Evolutionary conservation across 1,284 basidiomycete species (phyloP).

Genomic region (Apiotrichum brassicae): DNA sequence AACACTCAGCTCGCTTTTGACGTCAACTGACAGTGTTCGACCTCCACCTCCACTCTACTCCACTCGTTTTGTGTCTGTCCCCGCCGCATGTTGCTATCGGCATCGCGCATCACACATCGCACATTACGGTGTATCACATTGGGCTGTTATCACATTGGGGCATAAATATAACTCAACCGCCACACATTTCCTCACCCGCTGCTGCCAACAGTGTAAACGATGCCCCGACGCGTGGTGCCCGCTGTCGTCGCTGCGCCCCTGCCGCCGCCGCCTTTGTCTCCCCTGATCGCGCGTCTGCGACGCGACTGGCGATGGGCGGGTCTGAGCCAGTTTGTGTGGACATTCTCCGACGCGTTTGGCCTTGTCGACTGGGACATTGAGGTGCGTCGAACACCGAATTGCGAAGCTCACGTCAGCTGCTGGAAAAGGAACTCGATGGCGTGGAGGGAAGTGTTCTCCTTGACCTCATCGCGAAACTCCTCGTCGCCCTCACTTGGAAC

Average conservation of each 20-base stretch:
- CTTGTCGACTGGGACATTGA: constrained; percentile 45
- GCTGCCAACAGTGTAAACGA: too few relatives aligned
- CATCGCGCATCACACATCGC: too few relatives aligned
- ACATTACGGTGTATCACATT: background rate
- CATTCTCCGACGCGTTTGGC: constrained; percentile 45
- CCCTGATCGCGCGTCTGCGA: constrained; percentile 37
- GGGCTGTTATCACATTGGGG: too few relatives aligned
- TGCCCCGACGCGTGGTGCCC: constrained; percentile 28
- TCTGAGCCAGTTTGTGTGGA: constrained; percentile 44
- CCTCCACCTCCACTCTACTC: constrained; percentile 12
- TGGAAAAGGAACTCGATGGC: constrained; percentile 51
- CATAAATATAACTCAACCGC: too few relatives aligned
- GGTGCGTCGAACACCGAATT: too few relatives aligned
- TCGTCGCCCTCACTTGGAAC: constrained; percentile 51
- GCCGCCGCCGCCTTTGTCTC: constrained; percentile 38
- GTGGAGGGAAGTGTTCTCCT: constrained; percentile 46
- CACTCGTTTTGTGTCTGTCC: too few relatives aligned
- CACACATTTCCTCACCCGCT: too few relatives aligned
- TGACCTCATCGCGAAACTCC: constrained; percentile 47
- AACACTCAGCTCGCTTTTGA: background rate
- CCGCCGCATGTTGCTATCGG: too few relatives aligned
- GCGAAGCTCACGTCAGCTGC: constrained; percentile 22
- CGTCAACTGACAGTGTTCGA: background rate
- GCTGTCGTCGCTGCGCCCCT: constrained; percentile 18
- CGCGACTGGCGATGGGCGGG: constrained; percentile 47